Evolutionary conservation across 495 filamentous ascomycete genomes (phyloP), one percentile per base, ranked within the genome.

Genomic region (Aeminium ludgeri): DNA sequence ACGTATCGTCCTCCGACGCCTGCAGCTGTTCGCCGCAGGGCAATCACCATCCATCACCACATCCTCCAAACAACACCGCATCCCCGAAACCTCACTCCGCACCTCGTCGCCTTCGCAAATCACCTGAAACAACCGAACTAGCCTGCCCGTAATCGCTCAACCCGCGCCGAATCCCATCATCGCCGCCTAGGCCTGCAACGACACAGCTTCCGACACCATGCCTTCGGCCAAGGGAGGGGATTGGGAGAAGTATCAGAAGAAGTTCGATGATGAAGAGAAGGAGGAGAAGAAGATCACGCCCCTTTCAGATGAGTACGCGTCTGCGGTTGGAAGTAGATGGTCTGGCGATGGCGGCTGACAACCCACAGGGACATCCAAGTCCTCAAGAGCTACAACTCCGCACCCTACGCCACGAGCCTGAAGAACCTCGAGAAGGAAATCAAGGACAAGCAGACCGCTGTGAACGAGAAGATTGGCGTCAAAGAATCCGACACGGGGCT

Each of bases 221-320:
- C 86, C 84, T 69, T 89, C 81, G 60, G 89, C 89, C 64, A 92
- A 80, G 45, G 89, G 89, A 54, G 60, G 68, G 58, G 83, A 70
- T 73, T 97, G 89, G 89, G 86, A 97, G 74, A 95, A 96, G 71
- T 95, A 93, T 69, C 66, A 74, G 65, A 95, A 97, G 72, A 81
- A 80, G 55, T 97, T 80, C 55, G 87, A 78, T 44, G 89, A 97
- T 57, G 89, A 97, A 50, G 89, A 96, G 57, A 72, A 85, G 59
- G 82, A 86, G 56, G 89, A 97, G 71, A 97, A 97, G 80, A 97
- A 96, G 73, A 97, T 96, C 56, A 85, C 84, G 30, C 89, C 89
- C 44, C 68, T 97, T 28, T 74, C 86, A 49, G 89, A 94, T 68
- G 86, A 93, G 86, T 96, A 68, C 53, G 81, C 70, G 5, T 30